Base-by-base conservation (phyloP, 2,329 filamentous ascomycete genomes). In the Fusarium humuli region DNA sequence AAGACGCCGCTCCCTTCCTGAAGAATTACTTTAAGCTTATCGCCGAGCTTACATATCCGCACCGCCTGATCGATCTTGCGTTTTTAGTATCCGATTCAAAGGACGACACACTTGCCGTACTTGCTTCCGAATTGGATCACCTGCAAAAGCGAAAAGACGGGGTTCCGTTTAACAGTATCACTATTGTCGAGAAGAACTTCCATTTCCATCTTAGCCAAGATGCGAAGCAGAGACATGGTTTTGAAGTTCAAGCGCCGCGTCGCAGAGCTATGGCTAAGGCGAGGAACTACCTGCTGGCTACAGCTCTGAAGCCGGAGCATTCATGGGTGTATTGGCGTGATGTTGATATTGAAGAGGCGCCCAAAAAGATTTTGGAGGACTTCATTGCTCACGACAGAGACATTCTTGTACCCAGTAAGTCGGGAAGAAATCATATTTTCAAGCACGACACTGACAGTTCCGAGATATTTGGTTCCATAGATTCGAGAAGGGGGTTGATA, bases 321-420 rank as follows among this genome's bases (percentile, higher is more conserved):
- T 95, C 94, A 11, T 99, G 96, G 96, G 94, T 98, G 11, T 98
- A 98, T 81, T 99, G 96, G 96, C 90, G 96, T 65, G 96, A 99
- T 79, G 94, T 97, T 52, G 96, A 99, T 80, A 98, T 99, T 74
- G 90, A 93, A 48, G 94, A 99, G 77, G 97, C 92, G 79, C 94
- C 95, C 3, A 87, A 88, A 69, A 91, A 88, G 77, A 97, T 99
- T 66, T 85, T 99, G 34, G 94, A 99, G 82, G 96, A 99, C 77
- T 97, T 99, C 74, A 92, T 97, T 75, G 93, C 93, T 22, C 96
- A 98, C 77, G 93, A 99, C 79, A 90, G 91, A 77, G 96, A 99
- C 79, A 88, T 99, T 63, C 83, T 99, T 61, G 95, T 98, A 74
- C 96, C 96, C 1, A 99, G 94, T 98, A 91, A 77, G 93, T 53